Conservation (phyloP, 495 filamentous ascomycete genomes). For the Hypoxylon perforatum region DNA sequence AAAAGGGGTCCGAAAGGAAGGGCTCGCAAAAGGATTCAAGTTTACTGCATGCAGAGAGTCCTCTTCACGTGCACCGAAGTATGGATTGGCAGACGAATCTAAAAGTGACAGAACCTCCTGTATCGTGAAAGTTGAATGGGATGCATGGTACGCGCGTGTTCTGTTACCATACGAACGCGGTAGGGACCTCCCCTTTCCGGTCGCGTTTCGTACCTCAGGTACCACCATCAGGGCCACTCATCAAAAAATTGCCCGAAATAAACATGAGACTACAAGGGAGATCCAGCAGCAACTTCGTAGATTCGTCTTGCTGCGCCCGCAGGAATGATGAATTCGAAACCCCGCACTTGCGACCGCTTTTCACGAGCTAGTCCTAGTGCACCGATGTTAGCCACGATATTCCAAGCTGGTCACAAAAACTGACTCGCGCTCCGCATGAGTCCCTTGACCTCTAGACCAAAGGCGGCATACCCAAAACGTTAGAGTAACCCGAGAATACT, state of each 20-base stretch:
- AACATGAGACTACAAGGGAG: not conserved
- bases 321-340: conserved; percentile 10
- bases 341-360: conserved; percentile 3
- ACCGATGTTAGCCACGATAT: conserved; percentile 14
- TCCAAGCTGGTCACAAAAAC: not conserved
- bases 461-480: conserved; percentile 12
- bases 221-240: not conserved
- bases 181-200: conserved; percentile 8
- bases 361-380: conserved; percentile 17
- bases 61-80: not conserved
- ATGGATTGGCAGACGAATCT: not conserved
- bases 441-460: not conserved
- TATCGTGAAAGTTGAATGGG: not conserved
- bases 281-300: not conserved
- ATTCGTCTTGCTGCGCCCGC: not conserved
- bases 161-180: not conserved
- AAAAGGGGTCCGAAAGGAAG: not conserved
- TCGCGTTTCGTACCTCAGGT: not conserved
- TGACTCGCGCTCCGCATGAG: conserved; percentile 24
- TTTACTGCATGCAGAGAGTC: not conserved
- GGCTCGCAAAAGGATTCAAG: conserved; percentile 13
- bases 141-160: not conserved
- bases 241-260: not conserved
- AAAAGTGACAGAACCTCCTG: not conserved
- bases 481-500: not conserved